Conservation (phyloP, 2,329 filamentous ascomycete species). For the Alternaria arbusti region DNA sequence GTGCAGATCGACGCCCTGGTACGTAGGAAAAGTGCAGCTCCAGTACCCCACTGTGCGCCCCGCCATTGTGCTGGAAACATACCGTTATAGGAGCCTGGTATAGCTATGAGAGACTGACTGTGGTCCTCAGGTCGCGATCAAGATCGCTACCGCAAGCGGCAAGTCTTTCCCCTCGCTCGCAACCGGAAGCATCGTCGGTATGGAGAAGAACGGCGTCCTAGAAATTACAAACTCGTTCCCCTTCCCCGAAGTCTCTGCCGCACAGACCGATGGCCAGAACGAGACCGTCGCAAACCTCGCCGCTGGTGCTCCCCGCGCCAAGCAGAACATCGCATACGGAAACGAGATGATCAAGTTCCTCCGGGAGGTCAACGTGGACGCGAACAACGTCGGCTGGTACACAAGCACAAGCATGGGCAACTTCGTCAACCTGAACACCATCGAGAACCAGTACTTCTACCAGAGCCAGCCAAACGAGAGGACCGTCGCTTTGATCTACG, state of each 20-base stretch:
- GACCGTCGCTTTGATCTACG: constrained; percentile 89
- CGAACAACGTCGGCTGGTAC: constrained; percentile 98
- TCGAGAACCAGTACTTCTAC: constrained; percentile 98
- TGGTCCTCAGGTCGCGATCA: constrained; percentile 82
- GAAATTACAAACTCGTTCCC: constrained; percentile 96
- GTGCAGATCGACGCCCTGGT: constrained; percentile 96
- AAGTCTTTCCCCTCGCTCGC: constrained; percentile 85
- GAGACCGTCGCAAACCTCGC: constrained; percentile 64
- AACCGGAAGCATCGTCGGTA: constrained; percentile 89
- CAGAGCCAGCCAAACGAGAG: constrained; percentile 89
- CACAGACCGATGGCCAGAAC: constrained; percentile 56
- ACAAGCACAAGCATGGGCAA: constrained; percentile 98
- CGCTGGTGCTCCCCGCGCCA: constrained; percentile 87
- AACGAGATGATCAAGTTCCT: constrained; percentile 97
- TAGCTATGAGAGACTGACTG: constrained; percentile 24
- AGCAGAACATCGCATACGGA: constrained; percentile 87
- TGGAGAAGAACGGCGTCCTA: constrained; percentile 82
- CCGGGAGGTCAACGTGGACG: constrained; percentile 97
- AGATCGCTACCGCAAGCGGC: constrained; percentile 95
- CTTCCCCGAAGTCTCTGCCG: constrained; percentile 82
- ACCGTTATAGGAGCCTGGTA: not conserved
- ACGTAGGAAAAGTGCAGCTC: constrained; percentile 53
- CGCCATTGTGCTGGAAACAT: constrained; percentile 28
- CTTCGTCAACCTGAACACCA: constrained; percentile 91
- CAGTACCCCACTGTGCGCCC: constrained; percentile 39